These are phyloP conservation scores for Yamagishiella unicocca DNA, from an alignment of 139 green algal genomes.

Conservation along the genomic window DNA sequence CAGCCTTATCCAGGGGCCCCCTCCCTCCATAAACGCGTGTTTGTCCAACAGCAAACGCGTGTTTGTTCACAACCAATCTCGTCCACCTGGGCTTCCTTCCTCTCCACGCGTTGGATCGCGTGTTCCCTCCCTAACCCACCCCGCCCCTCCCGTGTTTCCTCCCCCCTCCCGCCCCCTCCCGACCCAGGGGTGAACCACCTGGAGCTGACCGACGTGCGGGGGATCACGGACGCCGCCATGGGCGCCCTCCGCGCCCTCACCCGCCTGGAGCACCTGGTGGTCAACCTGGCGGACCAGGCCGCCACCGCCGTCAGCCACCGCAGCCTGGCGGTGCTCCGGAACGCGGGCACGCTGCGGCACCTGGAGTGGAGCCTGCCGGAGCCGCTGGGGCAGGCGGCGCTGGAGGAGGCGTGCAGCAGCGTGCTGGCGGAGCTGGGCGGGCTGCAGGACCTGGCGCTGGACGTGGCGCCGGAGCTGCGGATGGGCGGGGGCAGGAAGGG, in stretches of 20 bases:
- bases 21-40: too few relatives aligned
- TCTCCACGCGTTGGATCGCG: too few relatives aligned
- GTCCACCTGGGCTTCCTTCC: too few relatives aligned
- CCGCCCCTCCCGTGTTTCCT: background rate
- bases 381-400: background rate
- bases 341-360: conserved; percentile 9
- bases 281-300: background rate
- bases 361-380: conserved; percentile 35
- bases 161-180: background rate
- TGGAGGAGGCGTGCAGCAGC: background rate
- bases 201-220: conserved; percentile 36
- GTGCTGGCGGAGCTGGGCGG: background rate
- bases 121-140: too few relatives aligned
- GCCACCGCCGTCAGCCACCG: background rate
- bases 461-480: conserved; percentile 16
- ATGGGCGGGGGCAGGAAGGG: too few relatives aligned
- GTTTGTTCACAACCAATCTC: too few relatives aligned
- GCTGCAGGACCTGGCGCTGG: conserved; percentile 32
- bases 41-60: too few relatives aligned
- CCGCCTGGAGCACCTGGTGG: conserved; percentile 35
- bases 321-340: conserved; percentile 3
- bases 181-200: conserved; percentile 9
- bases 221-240: background rate
- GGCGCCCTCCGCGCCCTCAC: background rate
- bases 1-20: too few relatives aligned